phyloP scores from a whole-genome alignment of 2,329 filamentous ascomycete genomes.

The Calcarisporium arbuscula region DNA sequence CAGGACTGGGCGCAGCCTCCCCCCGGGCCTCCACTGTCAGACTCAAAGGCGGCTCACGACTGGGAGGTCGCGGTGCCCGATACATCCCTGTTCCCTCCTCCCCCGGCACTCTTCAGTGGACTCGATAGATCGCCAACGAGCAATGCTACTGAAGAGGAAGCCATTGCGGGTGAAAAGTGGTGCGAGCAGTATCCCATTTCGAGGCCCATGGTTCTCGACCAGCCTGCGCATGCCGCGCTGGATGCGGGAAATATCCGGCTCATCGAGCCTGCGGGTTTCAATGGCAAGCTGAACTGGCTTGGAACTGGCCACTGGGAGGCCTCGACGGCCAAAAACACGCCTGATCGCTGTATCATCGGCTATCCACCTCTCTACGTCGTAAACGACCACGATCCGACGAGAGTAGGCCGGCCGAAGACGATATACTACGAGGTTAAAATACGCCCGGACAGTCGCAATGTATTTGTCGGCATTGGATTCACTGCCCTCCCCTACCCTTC shows the following conservation, averaged over 20 bases:
- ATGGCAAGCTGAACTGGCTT: constrained; percentile 38
- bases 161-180: constrained; percentile 61
- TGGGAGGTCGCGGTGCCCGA: constrained; percentile 68
- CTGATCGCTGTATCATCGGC: constrained; percentile 59
- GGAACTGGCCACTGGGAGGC: constrained; percentile 47
- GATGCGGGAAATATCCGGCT: constrained; percentile 47
- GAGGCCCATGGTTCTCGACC: constrained; percentile 42
- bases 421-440: constrained; percentile 70
- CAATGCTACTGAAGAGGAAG: constrained; percentile 61
- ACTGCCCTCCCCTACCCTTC: constrained; percentile 68
- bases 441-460: constrained; percentile 35
- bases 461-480: constrained; percentile 61
- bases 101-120: constrained; percentile 58
- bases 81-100: constrained; percentile 65
- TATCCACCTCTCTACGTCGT: constrained; percentile 65
- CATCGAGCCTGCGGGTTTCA: constrained; percentile 42
- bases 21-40: constrained; percentile 24
- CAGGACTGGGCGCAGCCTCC: constrained; percentile 28
- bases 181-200: constrained; percentile 54
- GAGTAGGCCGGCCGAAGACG: constrained; percentile 35
- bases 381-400: constrained; percentile 49
- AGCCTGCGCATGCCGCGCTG: constrained; percentile 40
- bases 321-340: constrained; percentile 33
- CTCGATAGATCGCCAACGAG: constrained; percentile 60
- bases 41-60: constrained; percentile 46